These are phyloP conservation scores for Ustilago shanxiensis DNA, from an alignment of 1,284 basidiomycete species.

Conservation along the genomic window DNA sequence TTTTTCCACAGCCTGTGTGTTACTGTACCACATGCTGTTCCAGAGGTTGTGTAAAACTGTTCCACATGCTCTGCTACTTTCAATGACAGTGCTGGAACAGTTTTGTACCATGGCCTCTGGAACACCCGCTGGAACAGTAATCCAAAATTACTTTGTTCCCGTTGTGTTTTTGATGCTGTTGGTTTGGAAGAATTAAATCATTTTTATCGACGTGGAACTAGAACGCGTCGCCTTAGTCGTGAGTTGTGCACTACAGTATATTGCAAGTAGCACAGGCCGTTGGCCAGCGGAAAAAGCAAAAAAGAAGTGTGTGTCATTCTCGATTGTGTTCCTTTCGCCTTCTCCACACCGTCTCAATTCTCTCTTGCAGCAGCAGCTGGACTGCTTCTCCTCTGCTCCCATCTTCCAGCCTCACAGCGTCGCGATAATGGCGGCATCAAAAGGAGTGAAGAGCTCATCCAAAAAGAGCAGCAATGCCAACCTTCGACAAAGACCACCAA, in stretches of 20 bases:
- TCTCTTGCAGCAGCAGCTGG: not conserved
- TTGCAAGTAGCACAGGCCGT: not conserved
- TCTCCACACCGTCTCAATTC: not conserved
- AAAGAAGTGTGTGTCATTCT: slow-evolving; percentile 13
- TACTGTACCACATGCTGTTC: no score
- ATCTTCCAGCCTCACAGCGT: not conserved
- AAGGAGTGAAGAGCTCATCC: slow-evolving; percentile 18
- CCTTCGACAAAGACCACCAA: slow-evolving; percentile 32
- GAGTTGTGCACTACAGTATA: no score
- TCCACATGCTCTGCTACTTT: no score
- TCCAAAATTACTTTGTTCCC: no score
- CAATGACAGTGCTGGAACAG: no score
- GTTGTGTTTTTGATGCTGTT: slow-evolving; percentile 13
- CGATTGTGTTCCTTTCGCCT: not conserved
- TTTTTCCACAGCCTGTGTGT: no score
- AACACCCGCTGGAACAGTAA: no score
- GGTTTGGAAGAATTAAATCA: slow-evolving; percentile 42
- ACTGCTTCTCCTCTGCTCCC: not conserved
- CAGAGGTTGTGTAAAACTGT: no score
- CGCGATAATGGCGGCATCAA: slow-evolving; percentile 22
- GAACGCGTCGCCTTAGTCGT: not conserved
- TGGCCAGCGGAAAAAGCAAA: not conserved
- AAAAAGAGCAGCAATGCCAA: slow-evolving; percentile 15
- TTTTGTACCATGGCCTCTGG: no score
- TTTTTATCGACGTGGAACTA: slow-evolving; percentile 36